Evolutionary conservation across 2,329 filamentous ascomycete genomes (phyloP), one percentile per base, ranked within the genome.

Genomic region (Xylaria arbuscula): DNA sequence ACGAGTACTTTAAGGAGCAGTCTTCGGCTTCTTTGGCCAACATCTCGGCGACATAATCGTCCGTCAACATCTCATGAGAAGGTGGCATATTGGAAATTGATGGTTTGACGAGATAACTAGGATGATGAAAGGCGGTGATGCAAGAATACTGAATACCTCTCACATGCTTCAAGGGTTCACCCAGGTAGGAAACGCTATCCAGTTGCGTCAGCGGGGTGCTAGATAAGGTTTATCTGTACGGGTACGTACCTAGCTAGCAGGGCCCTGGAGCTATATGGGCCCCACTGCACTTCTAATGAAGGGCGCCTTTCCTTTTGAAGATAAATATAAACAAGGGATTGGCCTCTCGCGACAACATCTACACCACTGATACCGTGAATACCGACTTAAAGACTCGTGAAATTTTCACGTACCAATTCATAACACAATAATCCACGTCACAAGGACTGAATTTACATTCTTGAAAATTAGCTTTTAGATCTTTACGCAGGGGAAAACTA

Each of bases 21-120:
- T 91, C 88, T 67, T 87, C 89, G 13, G 94, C 94, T 80, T 98
- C 94, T 73, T 92, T 88, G 59, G 90, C 88, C 42, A 98, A 85
- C n/a, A 97, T 83, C 56, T 87, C 86, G 17, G 93, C 93, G 70
- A 97, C 89, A 76, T 94, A 93, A 60, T 93, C 91, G 77, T 97
- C 93, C 22, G 89, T 90, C 55, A 91, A 79, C 28, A 87, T 77
- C n/a, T 85, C 82, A 72, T 76, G 62, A 24, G 67, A 64, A 8
- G 73, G 66, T 22, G 76, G 70, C 75, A 77, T 76, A 1, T 72
- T 72, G 19, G 19, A 17, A 38, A 50, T 51, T 15, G 28, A 28
- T 28, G 28, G 5, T 38, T 11, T 19, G 40, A 50, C 17, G 5
- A 11, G 8, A n/a, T 0, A n/a, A 45, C 8, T 40, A 19, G 17